Percentiles rank a stretch among this genome's conserved stretches.
Conservation (phyloP, 768 basidiomycete species). For the Ramaria sp. region DNA sequence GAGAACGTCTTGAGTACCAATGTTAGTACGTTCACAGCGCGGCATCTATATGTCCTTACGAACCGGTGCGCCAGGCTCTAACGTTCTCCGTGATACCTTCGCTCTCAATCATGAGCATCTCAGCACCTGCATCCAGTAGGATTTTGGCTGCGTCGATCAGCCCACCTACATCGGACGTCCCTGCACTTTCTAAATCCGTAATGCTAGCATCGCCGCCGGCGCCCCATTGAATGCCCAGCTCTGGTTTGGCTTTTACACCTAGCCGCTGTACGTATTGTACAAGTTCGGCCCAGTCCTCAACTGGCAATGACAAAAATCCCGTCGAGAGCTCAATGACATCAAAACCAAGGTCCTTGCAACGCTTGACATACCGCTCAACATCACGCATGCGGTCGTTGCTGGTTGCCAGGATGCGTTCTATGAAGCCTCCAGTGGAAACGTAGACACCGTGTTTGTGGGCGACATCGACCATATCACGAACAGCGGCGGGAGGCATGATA, state of each 20-base stretch:
- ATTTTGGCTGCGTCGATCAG: conserved; percentile 29
- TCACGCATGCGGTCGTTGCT: conserved; percentile 23
- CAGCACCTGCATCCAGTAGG: conserved; percentile 31
- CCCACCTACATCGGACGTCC: conserved; percentile 30
- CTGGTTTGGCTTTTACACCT: conserved; percentile 34
- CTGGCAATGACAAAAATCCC: conserved; percentile 35
- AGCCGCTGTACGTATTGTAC: conserved; percentile 29
- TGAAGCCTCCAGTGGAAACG: conserved; percentile 34
- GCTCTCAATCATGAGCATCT: conserved; percentile 38
- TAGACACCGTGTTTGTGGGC: conserved; percentile 30
- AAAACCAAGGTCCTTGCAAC: conserved; percentile 32
- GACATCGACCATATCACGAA: conserved; percentile 28
- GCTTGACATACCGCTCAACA: conserved; percentile 26
- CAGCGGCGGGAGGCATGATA: conserved; percentile 30
- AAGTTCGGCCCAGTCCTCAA: conserved; percentile 31
- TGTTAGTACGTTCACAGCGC: neutral
- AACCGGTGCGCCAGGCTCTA: conserved; percentile 21
- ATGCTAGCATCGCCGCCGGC: conserved; percentile 32
- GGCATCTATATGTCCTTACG: neutral
- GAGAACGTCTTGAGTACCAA: conserved; percentile 27
- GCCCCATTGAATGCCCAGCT: conserved; percentile 36
- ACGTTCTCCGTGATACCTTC: conserved; percentile 40
- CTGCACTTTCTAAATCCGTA: conserved; percentile 28
- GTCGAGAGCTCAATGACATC: conserved; percentile 36
- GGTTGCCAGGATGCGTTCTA: conserved; percentile 27